Evolutionary conservation across 176 grass and related monocot species (phyloP).

Genomic region (Poa annua): DNA sequence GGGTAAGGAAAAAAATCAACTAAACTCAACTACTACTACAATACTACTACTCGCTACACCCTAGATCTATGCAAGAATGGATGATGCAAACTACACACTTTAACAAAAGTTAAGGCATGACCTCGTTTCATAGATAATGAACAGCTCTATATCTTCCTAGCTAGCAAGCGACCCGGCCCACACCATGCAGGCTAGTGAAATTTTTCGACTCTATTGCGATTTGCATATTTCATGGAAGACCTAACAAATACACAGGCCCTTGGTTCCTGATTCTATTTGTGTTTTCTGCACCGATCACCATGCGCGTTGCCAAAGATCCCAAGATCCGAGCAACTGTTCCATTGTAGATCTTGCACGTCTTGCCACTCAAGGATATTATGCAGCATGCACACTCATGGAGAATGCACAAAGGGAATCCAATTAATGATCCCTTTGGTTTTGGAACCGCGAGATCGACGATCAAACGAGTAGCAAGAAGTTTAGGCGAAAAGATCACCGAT

Average conservation of each 20-base stretch:
- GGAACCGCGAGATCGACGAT: not conserved
- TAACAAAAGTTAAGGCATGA: constrained; percentile 17
- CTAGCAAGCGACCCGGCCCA: not conserved
- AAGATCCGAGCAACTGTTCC: constrained; percentile 21
- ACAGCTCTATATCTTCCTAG: not conserved
- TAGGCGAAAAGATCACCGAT: not conserved
- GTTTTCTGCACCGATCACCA: not conserved
- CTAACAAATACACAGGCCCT: not conserved
- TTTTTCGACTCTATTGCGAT: not conserved
- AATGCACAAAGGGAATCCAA: not conserved
- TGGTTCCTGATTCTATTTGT: not conserved
- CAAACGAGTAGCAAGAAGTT: too few species aligned
- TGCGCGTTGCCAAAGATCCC: not conserved
- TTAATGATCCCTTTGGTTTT: not conserved
- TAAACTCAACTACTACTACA: not conserved
- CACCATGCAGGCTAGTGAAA: not conserved
- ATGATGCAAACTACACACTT: constrained; percentile 25
- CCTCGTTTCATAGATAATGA: not conserved
- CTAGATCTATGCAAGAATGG: constrained; percentile 10
- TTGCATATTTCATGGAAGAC: not conserved
- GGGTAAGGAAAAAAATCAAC: constrained; percentile 7
- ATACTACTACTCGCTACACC: not conserved
- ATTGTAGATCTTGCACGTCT: constrained; percentile 32
- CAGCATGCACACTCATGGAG: not conserved
- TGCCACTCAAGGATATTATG: not conserved